Evolutionary conservation across 2,329 filamentous ascomycete species (phyloP).

Genomic region (Aureobasidium uvarum): DNA sequence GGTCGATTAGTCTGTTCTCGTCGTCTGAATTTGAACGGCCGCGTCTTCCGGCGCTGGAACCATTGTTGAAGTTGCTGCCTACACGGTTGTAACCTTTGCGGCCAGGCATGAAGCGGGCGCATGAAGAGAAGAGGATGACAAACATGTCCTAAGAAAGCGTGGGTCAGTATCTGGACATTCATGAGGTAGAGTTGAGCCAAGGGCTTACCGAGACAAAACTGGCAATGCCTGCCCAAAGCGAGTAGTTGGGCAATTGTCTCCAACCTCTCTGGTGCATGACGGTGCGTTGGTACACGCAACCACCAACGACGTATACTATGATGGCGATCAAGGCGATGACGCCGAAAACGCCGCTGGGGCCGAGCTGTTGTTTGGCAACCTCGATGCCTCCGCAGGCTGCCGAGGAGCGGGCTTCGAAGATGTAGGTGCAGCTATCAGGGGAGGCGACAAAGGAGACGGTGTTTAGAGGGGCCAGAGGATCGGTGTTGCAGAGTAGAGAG

Average conservation of each 20-base stretch:
- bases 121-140: constrained; percentile 67
- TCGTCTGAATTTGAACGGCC: constrained; percentile 62
- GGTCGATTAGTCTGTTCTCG: constrained; percentile 91
- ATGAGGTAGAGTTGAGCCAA: not conserved
- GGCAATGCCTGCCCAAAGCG: constrained; percentile 84
- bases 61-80: constrained; percentile 52
- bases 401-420: constrained; percentile 86
- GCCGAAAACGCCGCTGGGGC: constrained; percentile 75
- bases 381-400: constrained; percentile 77
- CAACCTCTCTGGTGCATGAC: constrained; percentile 93
- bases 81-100: constrained; percentile 67
- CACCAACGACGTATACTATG: constrained; percentile 84
- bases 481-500: constrained; percentile 88
- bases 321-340: constrained; percentile 78
- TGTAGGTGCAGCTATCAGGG: constrained; percentile 88
- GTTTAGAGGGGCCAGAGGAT: constrained; percentile 66
- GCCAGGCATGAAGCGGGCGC: constrained; percentile 62
- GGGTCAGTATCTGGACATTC: not conserved
- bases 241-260: constrained; percentile 93
- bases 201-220: constrained; percentile 73
- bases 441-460: constrained; percentile 76
- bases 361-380: constrained; percentile 58
- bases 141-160: constrained; percentile 52
- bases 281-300: constrained; percentile 91
- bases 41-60: constrained; percentile 43